Conservation (phyloP, 805 yeast species). For the Ascoidea rubescens region DNA sequence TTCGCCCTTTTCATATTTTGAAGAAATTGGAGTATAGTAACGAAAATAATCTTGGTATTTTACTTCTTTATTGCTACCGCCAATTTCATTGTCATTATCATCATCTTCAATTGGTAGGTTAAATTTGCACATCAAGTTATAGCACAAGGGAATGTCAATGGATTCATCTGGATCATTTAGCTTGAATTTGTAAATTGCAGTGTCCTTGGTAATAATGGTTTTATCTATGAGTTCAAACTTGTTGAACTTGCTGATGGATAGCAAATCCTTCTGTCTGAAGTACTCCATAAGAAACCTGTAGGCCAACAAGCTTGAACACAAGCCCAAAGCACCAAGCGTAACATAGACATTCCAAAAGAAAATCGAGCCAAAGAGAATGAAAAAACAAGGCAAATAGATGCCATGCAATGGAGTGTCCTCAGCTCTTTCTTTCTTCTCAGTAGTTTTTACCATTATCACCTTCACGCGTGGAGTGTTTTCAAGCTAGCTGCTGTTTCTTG, state of each 20-base stretch:
- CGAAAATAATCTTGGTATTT: constrained; percentile 37
- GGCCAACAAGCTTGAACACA: constrained; percentile 18
- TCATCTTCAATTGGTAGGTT: constrained; percentile 2
- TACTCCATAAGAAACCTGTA: constrained; percentile 24
- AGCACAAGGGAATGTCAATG: constrained; percentile 60
- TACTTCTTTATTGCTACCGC: constrained; percentile 12
- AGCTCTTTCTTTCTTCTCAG: constrained; percentile 1
- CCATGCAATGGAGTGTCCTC: constrained; percentile 46
- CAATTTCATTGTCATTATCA: constrained; percentile 13
- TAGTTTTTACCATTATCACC: not conserved
- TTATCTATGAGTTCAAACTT: constrained; percentile 55
- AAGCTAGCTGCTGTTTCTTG: not conserved
- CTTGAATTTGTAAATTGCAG: constrained; percentile 63
- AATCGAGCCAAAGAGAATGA: constrained; percentile 45
- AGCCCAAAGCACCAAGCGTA: constrained; percentile 29
- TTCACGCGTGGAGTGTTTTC: not conserved
- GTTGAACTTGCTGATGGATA: constrained; percentile 15
- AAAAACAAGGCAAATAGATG: constrained; percentile 51
- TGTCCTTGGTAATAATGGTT: constrained; percentile 55
- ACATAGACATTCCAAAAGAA: constrained; percentile 32
- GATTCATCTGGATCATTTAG: constrained; percentile 45
- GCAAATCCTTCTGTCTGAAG: constrained; percentile 30
- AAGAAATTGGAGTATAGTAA: constrained; percentile 67
- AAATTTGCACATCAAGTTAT: constrained; percentile 49
- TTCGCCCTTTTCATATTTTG: constrained; percentile 55